Percentiles rank a stretch among this genome's conserved stretches.
These are phyloP conservation scores for Galerina marginata DNA, from an alignment of 768 basidiomycete genomes.

Conservation along the genomic window DNA sequence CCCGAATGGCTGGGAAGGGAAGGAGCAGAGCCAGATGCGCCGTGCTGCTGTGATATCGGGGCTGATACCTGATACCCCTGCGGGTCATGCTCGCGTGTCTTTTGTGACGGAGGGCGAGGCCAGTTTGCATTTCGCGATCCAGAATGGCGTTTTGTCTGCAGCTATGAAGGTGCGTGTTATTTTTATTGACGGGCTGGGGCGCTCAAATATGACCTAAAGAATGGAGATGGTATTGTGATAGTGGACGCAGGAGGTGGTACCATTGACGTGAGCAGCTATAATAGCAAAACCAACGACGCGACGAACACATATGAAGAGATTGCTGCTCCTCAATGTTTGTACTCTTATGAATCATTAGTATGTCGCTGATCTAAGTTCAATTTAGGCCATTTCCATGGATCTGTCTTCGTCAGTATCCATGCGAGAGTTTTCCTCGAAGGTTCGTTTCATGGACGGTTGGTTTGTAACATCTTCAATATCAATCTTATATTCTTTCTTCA, in stretches of 20 bases:
- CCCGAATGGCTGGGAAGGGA: constrained; percentile 48
- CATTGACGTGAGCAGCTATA: constrained; percentile 62
- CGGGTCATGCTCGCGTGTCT: constrained; percentile 41
- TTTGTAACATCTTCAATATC: constrained; percentile 43
- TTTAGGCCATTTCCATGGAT: constrained; percentile 56
- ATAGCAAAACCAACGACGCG: constrained; percentile 27
- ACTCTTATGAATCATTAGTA: background rate
- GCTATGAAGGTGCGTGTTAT: constrained; percentile 5
- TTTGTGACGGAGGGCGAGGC: constrained; percentile 63
- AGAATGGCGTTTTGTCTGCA: constrained; percentile 33
- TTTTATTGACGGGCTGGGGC: background rate
- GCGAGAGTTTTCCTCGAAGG: constrained; percentile 44
- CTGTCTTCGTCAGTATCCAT: constrained; percentile 53
- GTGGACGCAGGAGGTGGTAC: constrained; percentile 70
- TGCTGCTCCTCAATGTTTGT: constrained; percentile 47
- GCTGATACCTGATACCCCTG: constrained; percentile 40
- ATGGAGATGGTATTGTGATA: constrained; percentile 35
- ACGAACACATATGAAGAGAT: constrained; percentile 50
- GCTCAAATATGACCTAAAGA: background rate
- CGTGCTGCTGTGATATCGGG: constrained; percentile 46
- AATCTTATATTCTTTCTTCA: background rate
- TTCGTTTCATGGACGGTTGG: constrained; percentile 32
- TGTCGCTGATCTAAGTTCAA: background rate
- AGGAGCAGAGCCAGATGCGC: constrained; percentile 47
- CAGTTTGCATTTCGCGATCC: constrained; percentile 51